These are phyloP conservation scores for Trichoderma asperelloides DNA, from an alignment of 495 filamentous ascomycete species.

Conservation along the genomic window DNA sequence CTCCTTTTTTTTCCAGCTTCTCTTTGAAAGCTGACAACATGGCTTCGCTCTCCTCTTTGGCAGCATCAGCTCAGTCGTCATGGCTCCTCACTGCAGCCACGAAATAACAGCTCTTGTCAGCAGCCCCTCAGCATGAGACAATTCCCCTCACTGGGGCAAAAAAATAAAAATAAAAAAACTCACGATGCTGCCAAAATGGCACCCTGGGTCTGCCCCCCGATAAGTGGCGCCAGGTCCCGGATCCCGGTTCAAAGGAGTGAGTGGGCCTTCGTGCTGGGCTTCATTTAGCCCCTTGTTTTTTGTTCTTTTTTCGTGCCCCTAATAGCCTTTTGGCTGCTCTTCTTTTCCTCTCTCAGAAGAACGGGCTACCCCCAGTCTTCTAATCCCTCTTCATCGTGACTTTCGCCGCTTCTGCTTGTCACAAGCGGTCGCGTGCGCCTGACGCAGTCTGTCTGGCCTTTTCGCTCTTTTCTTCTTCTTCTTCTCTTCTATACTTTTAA, in stretches of 20 bases:
- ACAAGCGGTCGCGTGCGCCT: conserved; percentile 3
- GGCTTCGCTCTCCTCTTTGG: not conserved
- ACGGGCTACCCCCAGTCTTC: not conserved
- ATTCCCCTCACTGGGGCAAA: not conserved
- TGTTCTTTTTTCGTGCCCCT: not conserved
- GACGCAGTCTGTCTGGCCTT: not conserved
- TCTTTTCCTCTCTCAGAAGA: not conserved
- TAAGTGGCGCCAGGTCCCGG: not conserved
- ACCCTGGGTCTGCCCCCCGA: not conserved
- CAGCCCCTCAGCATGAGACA: not conserved
- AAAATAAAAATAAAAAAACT: not conserved
- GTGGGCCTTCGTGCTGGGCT: not conserved
- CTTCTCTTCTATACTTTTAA: not conserved
- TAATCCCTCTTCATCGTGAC: conserved; percentile 1
- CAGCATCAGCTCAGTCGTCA: not conserved
- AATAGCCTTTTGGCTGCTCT: not conserved
- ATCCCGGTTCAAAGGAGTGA: not conserved
- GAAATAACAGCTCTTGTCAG: not conserved
- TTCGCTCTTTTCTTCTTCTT: not conserved
- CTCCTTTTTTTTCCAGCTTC: not conserved
- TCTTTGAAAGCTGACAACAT: not conserved
- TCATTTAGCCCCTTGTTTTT: conserved; percentile 6
- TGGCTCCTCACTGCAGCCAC: not conserved
- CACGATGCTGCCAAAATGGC: not conserved
- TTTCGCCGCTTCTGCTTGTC: conserved; percentile 3